Percentiles rank a stretch among this genome's conserved stretches.
Evolutionary conservation across 805 yeast genomes (phyloP).

Genomic region (Pichia occidentalis): DNA sequence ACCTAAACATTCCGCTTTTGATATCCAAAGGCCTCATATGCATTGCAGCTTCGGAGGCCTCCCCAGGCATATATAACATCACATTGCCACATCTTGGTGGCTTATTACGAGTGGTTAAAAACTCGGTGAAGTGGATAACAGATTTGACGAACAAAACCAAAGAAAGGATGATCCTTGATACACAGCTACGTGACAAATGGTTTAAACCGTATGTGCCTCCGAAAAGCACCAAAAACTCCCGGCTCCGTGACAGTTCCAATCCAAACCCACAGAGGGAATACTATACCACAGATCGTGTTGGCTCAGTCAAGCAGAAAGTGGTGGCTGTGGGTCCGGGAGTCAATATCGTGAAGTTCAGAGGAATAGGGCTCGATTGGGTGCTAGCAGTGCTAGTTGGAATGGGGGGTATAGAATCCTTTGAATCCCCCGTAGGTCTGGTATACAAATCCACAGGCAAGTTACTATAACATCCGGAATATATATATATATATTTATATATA

Average conservation of each 20-base stretch:
- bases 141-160: slow-evolving; percentile 1
- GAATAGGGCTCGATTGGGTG: slow-evolving; percentile 10
- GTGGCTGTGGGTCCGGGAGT: slow-evolving; percentile 5
- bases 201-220: slow-evolving; percentile 1
- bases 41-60: slow-evolving; percentile 1
- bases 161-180: slow-evolving; percentile 5
- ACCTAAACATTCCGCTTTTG: slow-evolving; percentile 1
- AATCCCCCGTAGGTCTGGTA: slow-evolving; percentile 6
- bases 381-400: slow-evolving; percentile 7
- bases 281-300: slow-evolving; percentile 8
- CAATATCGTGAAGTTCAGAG: slow-evolving; percentile 9
- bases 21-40: slow-evolving; percentile 7
- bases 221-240: not conserved
- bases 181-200: slow-evolving; percentile 5
- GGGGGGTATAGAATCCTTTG: slow-evolving; percentile 4
- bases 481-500: no score
- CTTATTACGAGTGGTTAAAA: slow-evolving; percentile 8
- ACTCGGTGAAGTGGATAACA: slow-evolving; percentile 6
- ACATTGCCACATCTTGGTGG: slow-evolving; percentile 13
- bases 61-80: slow-evolving; percentile 4
- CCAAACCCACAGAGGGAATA: slow-evolving; percentile 7
- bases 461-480: no score
- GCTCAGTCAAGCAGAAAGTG: not conserved
- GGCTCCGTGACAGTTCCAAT: no score
- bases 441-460: slow-evolving; percentile 10